Conservation (phyloP, 179 eudicot genomes). For the Silene noctiflora region DNA sequence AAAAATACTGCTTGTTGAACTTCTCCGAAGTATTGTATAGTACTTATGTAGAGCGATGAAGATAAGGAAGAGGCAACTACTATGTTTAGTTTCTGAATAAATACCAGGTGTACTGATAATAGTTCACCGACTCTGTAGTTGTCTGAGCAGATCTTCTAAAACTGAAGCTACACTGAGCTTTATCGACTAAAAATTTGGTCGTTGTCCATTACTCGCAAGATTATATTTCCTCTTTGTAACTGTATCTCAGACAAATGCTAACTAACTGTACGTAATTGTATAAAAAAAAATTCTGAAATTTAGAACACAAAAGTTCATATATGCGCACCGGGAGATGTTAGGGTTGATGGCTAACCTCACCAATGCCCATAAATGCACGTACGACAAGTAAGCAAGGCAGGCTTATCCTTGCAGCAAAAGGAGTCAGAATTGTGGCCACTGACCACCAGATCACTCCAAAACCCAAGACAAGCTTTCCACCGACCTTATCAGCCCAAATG, state of each 20-base stretch:
- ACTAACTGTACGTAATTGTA: not conserved
- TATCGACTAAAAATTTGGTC: not conserved
- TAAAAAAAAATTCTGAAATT: too few relatives aligned
- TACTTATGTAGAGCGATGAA: too few relatives aligned
- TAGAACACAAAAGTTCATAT: not conserved
- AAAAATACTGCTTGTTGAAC: too few relatives aligned
- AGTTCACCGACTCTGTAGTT: too few relatives aligned
- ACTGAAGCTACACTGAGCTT: not conserved
- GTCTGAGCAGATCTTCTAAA: not conserved
- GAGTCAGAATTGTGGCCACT: slow-evolving; percentile 79
- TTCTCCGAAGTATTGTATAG: too few relatives aligned
- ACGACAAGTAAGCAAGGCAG: slow-evolving; percentile 75
- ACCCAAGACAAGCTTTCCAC: slow-evolving; percentile 88
- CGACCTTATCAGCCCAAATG: slow-evolving; percentile 92
- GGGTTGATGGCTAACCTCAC: slow-evolving; percentile 63
- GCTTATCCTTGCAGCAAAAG: slow-evolving; percentile 80
- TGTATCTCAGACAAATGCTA: too few relatives aligned
- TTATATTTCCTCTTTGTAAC: not conserved
- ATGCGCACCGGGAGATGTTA: slow-evolving; percentile 15
- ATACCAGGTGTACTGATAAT: not conserved
- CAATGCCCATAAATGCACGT: slow-evolving; percentile 95
- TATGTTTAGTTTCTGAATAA: not conserved
- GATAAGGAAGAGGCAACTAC: not conserved
- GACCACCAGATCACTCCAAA: slow-evolving; percentile 99
- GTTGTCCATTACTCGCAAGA: not conserved